Evolutionary conservation across 1,284 basidiomycete genomes (phyloP), one percentile per base, ranked within the genome.

Genomic region (Microbotryomycetes sp.): DNA sequence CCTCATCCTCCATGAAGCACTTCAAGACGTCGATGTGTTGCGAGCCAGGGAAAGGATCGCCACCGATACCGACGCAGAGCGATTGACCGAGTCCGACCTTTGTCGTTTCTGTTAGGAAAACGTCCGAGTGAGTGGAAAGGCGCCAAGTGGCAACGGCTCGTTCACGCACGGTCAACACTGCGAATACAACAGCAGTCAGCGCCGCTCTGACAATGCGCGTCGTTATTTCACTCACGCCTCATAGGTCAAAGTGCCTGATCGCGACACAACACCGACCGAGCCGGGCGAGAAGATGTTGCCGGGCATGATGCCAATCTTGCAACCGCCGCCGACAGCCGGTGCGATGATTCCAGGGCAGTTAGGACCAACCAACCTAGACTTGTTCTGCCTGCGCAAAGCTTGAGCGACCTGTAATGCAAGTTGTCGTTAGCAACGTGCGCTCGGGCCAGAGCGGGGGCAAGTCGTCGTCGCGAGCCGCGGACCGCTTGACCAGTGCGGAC

Each of bases 281-380:
- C 94, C 94, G 59, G 94, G 91, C 68, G 79, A 89, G 81, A 97
- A 94, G 71, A 98, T 94, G 75, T 96, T 91, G 46, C 93, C 94
- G 27, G 96, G 96, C 80, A 97, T 94, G 75, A 99, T 99, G 65
- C 96, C 96, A 85, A 99, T 97, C 81, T 98, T 98, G 82, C 96
- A 99, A 18, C 94, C 94, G 58, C 76, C 75, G 46, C 64, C 63
- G 47, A 56, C 57, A 59, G 88, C 82, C 28, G 92, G 91, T 75
- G 93, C 92, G 74, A 99, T 97, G 73, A 99, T 86, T 76, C 96
- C 96, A 4, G 96, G 96, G 79, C 96, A 99, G 78, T 99, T 99
- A 50, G 91, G 92, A 23, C 76, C 76, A 46, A 78, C 73, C 70
- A 99, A 86, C 71, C 96, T 86, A 62, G 91, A 94, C 74, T 90